Evolutionary conservation across 78 protist genomes (phyloP), one percentile per base, ranked within the genome.

Genomic region (Polysphondylium violaceum): DNA sequence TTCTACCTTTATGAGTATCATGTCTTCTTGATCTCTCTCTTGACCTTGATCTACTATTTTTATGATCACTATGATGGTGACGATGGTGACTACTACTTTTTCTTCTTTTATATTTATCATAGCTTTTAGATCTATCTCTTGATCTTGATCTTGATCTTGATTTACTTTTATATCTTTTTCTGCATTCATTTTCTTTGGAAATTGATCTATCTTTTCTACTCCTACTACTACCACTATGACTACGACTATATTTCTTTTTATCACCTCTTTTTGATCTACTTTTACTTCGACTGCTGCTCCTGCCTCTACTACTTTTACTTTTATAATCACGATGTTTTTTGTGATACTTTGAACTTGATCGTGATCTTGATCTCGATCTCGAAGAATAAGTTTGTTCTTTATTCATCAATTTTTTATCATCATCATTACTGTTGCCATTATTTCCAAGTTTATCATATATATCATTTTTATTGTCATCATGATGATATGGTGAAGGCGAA

Each of bases 21-120:
- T 63, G 38, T 63, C 35, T 63, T 63, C 71, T 63, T 0, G 50
- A 38, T 19, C 71, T 63, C 16, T 43, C 35, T 31, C 38, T 63
- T 63, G 71, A 63, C 17, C 71, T 29, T 63, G 71, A 63, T 33
- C 71, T 63, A 63, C 71, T 63, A 3, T 33, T 31, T 35, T 43
- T 33, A 63, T 63, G 17, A 31, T 35, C 17, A 63, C 71, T 63
- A 63, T 43, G 71, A 63, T 35, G 38, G 16, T 27, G 27, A 63
- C 35, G 35, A 33, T 63, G 21, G 4, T 43, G 27, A 63, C 35
- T 43, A 63, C 71, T 63, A 29, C 71, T 38, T 33, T 63, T 63
- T 63, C 71, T n/a, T n/a, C n/a, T n/a, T n/a, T n/a, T n/a, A n/a
- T n/a, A n/a, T n/a, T n/a, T n/a, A n/a, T n/a, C n/a, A n/a, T n/a